Conservation (phyloP, 2,329 filamentous ascomycete species). For the Alternaria infectoria region DNA sequence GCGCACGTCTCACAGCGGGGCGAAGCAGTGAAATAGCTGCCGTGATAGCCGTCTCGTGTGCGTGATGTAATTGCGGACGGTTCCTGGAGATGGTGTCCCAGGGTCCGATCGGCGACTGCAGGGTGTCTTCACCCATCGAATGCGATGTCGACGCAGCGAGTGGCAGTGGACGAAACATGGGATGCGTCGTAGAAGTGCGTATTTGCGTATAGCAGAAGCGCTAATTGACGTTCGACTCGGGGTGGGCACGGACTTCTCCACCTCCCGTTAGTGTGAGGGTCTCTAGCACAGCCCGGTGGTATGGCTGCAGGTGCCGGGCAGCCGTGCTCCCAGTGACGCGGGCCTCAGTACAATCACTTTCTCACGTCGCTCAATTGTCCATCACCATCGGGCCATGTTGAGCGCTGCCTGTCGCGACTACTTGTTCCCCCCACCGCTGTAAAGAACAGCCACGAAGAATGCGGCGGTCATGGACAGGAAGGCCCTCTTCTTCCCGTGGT, state of each 20-base stretch:
- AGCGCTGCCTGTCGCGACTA: slow-evolving; percentile 21
- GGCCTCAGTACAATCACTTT: slow-evolving; percentile 14
- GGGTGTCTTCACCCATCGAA: not conserved
- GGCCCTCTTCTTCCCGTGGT: slow-evolving; percentile 45
- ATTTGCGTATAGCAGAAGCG: not conserved
- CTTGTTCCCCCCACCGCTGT: slow-evolving; percentile 32
- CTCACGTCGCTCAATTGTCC: not conserved
- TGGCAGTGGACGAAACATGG: not conserved
- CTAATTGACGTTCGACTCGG: not conserved
- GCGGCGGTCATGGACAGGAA: slow-evolving; percentile 45
- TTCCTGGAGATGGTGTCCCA: slow-evolving; percentile 11
- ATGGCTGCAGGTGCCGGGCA: slow-evolving; percentile 9
- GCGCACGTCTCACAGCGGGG: slow-evolving; percentile 8
- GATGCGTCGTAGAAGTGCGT: not conserved
- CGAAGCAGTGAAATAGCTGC: not conserved
- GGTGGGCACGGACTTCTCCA: slow-evolving; percentile 12
- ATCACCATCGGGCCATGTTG: slow-evolving; percentile 25
- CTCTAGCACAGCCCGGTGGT: slow-evolving; percentile 2
- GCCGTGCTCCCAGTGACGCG: slow-evolving; percentile 15
- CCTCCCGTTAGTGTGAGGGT: slow-evolving; percentile 8
- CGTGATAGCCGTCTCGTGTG: slow-evolving; percentile 10
- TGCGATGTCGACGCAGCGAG: not conserved
- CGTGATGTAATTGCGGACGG: slow-evolving; percentile 6
- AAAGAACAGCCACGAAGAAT: slow-evolving; percentile 31
- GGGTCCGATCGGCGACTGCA: not conserved